A percentile compares a stretch with the other conserved stretches of the same genome.
Conservation (phyloP, 352 stramenopile genomes). For the Globisporangium polare region DNA sequence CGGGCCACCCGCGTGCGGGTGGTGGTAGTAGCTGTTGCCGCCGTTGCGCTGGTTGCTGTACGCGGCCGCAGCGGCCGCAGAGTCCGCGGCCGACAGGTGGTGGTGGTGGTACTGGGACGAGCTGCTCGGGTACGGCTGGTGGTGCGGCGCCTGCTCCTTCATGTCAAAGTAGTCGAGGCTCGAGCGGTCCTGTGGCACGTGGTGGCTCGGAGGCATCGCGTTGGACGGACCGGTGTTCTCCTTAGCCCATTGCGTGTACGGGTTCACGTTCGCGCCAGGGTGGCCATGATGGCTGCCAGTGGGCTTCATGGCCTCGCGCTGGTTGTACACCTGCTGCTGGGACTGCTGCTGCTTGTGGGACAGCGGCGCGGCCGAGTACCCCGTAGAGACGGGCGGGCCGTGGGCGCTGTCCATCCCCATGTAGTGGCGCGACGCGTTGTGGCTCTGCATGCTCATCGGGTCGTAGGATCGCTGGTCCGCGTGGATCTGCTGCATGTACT, state of each 20-base stretch:
- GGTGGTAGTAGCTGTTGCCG: conserved; percentile 54
- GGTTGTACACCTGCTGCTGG: conserved; percentile 10
- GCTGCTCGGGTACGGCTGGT: conserved; percentile 39
- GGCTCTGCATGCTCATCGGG: conserved; percentile 45
- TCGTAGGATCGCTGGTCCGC: conserved; percentile 74
- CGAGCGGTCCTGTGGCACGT: conserved; percentile 26
- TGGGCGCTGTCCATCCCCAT: conserved; percentile 37
- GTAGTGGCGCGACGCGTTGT: conserved; percentile 51
- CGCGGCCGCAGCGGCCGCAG: conserved; percentile 39
- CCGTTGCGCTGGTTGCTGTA: conserved; percentile 45
- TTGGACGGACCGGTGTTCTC: conserved; percentile 22
- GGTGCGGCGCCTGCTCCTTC: conserved; percentile 46
- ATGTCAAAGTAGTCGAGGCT: conserved; percentile 73
- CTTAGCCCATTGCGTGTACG: conserved; percentile 53
- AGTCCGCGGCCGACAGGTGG: conserved; percentile 60
- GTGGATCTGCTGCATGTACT: conserved; percentile 74
- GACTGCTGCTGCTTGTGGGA: conserved; percentile 33
- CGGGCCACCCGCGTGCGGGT: conserved; percentile 23
- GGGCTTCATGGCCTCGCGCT: conserved; percentile 36
- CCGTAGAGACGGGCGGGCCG: neutral
- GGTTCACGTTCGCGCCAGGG: conserved; percentile 11
- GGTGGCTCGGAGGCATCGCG: conserved; percentile 18
- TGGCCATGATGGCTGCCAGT: conserved; percentile 13
- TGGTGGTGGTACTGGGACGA: conserved; percentile 59
- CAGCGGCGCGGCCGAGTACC: conserved; percentile 32